Base-by-base conservation (phyloP, 1,284 basidiomycete genomes). In the Heliocybe sulcata region DNA sequence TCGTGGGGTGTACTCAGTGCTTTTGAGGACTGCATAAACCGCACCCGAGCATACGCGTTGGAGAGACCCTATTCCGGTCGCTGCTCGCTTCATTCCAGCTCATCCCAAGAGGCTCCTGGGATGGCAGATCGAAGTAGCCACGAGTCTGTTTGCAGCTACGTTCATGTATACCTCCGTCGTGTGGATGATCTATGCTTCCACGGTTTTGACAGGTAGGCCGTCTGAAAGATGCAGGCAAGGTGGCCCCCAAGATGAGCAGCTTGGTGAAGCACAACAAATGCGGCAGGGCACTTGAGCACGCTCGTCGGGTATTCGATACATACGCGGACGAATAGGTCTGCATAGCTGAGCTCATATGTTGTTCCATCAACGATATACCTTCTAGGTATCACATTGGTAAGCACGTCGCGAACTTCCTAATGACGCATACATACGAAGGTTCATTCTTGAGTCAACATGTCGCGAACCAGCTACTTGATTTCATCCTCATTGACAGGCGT, bases 191-290 rank as follows among this genome's bases (percentile, higher is more conserved):
- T 47, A 53, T 4, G 42, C 23, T 45, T 16, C 16, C n/a, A 74
- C 95, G 16, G 78, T 88, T 25, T 38, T 38, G 35, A 38, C 19
- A 95, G 72, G 87, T 98, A 3, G 95, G 95, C 1, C 77, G 93
- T 27, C 75, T 97, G 59, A 98, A 98, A 76, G 96, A 98, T 61
- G 67, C 75, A 48, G 89, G 87, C 23, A 77, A 77, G 61, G 79
- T 89, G 65, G 83, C 87, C 19, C 90, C 96, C 1, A 94, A 98
- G 71, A 96, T 96, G 94, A 81, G 98, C 60, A 94, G 90, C 60
- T 77, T 98, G 64, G 81, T 98, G 60, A 99, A 99, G 79, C 81
- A 92, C 60, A 98, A 98, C 68, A 98, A 98, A 65, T 96, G 94
- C 65, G 92, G 91, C 20, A 94, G 94, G 73, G 94, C 94, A 1